Conservation (phyloP, 192 early-diverging fungal species). For the Umbelopsis vinacea region DNA sequence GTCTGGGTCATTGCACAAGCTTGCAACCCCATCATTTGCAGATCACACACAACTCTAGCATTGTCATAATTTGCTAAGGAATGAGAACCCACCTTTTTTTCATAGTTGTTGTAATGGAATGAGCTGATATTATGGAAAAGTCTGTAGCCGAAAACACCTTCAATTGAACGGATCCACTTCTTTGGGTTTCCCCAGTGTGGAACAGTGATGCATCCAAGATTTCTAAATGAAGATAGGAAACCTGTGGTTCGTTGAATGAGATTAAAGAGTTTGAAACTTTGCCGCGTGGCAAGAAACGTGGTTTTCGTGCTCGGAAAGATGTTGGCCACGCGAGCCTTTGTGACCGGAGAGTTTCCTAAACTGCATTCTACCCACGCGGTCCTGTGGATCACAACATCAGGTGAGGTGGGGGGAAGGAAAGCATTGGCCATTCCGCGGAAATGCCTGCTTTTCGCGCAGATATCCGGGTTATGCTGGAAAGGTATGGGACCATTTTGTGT, state of each 20-base stretch:
- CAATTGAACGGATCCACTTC: not conserved
- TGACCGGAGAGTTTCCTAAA: constrained; percentile 1
- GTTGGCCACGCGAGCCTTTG: constrained; percentile 5
- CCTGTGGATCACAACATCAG: not conserved
- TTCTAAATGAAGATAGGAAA: not conserved
- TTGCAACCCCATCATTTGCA: not conserved
- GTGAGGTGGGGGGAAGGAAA: not conserved
- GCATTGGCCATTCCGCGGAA: constrained; percentile 5
- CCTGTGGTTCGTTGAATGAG: not conserved
- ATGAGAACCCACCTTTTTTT: no score
- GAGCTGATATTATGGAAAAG: no score
- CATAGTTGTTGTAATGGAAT: no score
- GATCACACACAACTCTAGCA: no score
- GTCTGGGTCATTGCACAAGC: not conserved
- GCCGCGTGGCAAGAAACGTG: constrained; percentile 22
- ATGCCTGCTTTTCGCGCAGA: not conserved
- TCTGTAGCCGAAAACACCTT: not conserved
- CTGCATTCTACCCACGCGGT: not conserved
- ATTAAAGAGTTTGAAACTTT: not conserved
- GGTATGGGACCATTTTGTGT: not conserved
- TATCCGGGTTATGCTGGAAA: constrained; percentile 5
- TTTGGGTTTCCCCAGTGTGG: not conserved
- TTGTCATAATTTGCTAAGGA: no score
- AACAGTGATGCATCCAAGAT: not conserved
- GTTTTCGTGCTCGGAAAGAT: not conserved